phyloP scores from a whole-genome alignment of 176 grass and related monocot species.

The Oryza coarctata region DNA sequence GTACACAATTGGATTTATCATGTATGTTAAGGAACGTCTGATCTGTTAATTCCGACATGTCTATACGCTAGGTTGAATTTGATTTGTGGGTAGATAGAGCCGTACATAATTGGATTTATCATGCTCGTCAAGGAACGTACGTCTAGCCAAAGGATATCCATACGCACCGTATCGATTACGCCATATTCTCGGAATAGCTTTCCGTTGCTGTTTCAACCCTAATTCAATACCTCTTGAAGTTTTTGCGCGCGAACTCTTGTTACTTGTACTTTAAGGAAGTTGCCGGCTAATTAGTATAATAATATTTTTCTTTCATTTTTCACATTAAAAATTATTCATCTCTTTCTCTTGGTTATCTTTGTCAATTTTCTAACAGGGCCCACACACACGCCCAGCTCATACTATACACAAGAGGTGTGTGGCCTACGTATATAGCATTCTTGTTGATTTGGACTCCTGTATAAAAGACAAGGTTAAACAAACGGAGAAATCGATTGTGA shows the following conservation, averaged over 20 bases:
- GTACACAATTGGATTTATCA: no score
- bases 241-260: no score
- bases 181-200: neutral
- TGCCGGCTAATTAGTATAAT: no score
- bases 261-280: neutral
- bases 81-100: neutral
- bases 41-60: no score
- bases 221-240: neutral
- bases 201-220: neutral
- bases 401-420: neutral
- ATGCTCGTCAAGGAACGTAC: neutral
- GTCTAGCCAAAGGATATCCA: no score
- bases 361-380: neutral
- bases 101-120: neutral
- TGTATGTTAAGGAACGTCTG: no score
- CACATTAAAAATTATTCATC: neutral
- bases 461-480: neutral
- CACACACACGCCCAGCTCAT: neutral
- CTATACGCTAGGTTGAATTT: no score
- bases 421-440: neutral
- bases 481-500: neutral
- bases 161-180: no score
- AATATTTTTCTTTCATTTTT: neutral
- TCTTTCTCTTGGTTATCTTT: neutral
- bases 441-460: neutral